Conservation (phyloP, 805 yeast species). For the Candida verbasci region DNA sequence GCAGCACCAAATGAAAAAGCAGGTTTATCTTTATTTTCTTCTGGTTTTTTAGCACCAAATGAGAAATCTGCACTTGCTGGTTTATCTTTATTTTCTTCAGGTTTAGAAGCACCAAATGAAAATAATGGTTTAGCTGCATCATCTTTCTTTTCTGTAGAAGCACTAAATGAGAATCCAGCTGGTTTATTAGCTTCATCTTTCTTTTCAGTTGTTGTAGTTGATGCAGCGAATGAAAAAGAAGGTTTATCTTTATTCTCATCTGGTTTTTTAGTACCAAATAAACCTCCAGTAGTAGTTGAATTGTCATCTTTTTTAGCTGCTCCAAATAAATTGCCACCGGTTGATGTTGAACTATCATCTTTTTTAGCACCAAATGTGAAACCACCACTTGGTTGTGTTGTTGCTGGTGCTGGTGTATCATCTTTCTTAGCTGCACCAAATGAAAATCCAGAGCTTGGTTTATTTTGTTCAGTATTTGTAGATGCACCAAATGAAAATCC, state of each 20-base stretch:
- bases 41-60: constrained; percentile 10
- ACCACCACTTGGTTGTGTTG: no score
- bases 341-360: constrained; percentile 12
- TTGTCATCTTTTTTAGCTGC: constrained; percentile 3
- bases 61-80: constrained; percentile 8
- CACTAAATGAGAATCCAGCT: constrained; percentile 16
- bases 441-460: constrained; percentile 1
- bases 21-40: constrained; percentile 9
- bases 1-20: constrained; percentile 7
- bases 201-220: constrained; percentile 11
- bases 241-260: constrained; percentile 12
- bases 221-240: constrained; percentile 1
- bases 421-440: constrained; percentile 13
- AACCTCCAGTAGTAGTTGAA: background rate
- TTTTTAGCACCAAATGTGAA: constrained; percentile 19
- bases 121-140: constrained; percentile 9
- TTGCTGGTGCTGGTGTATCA: constrained; percentile 13
- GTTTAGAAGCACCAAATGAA: constrained; percentile 17
- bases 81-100: constrained; percentile 8
- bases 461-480: background rate
- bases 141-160: constrained; percentile 9
- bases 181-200: constrained; percentile 12
- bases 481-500: constrained; percentile 2
- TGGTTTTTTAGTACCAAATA: constrained; percentile 11
- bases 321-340: constrained; percentile 15